Percentiles rank a stretch among this genome's conserved stretches.
Conservation (phyloP, 768 basidiomycete genomes). For the Exidia glandulosa region DNA sequence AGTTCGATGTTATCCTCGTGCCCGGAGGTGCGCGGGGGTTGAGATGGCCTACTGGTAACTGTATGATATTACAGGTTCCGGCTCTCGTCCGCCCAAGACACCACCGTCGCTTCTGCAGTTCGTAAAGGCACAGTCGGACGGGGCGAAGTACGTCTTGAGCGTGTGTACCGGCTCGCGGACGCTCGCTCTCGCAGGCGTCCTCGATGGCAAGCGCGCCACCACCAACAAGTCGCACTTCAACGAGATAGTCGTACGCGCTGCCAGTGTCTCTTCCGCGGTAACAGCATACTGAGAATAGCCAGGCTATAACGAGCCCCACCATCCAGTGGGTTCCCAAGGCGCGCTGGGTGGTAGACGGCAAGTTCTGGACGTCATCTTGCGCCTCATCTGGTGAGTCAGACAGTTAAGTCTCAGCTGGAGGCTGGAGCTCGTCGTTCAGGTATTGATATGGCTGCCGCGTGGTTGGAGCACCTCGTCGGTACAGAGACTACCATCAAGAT, state of each 20-base stretch:
- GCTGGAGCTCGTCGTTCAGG: no score
- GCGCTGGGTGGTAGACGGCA: constrained; percentile 37
- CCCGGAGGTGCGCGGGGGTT: constrained; percentile 3
- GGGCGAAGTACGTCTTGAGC: constrained; percentile 29
- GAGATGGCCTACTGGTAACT: background rate
- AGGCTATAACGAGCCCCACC: constrained; percentile 15
- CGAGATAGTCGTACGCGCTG: constrained; percentile 9
- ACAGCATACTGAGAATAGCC: background rate
- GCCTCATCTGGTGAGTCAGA: constrained; percentile 27
- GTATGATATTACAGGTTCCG: no score
- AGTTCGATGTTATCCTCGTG: constrained; percentile 6
- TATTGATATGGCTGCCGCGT: constrained; percentile 26
- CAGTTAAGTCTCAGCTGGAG: no score
- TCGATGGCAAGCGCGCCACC: constrained; percentile 33
- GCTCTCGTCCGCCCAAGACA: no score
- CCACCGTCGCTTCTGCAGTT: constrained; percentile 20
- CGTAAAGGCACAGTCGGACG: constrained; percentile 22
- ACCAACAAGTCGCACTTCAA: constrained; percentile 31
- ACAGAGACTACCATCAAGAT: constrained; percentile 5
- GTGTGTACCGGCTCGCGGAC: constrained; percentile 30
- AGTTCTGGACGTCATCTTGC: constrained; percentile 38
- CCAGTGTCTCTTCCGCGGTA: background rate
- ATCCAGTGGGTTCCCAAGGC: constrained; percentile 34
- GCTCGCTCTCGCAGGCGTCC: constrained; percentile 27
- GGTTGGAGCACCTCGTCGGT: constrained; percentile 21